Conservation (phyloP, 2,329 filamentous ascomycete genomes). For the Trichoderma semiorbis region DNA sequence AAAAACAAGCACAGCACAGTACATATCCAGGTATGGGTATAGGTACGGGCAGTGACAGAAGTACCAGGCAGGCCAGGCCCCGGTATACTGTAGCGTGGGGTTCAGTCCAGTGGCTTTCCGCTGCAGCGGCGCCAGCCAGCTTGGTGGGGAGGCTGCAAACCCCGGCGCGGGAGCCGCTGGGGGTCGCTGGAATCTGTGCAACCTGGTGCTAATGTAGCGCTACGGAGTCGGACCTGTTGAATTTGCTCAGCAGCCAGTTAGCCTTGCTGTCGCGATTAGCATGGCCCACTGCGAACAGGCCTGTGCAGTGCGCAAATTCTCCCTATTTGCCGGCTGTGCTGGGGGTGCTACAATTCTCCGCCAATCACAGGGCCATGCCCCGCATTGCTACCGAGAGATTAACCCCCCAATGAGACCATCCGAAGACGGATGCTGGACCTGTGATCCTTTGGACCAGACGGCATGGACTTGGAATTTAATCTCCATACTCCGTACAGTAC, state of each 20-base stretch:
- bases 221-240: neutral
- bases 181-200: neutral
- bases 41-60: neutral
- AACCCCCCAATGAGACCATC: constrained; percentile 16
- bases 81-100: neutral
- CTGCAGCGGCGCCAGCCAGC: neutral
- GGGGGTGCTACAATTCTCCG: constrained; percentile 16
- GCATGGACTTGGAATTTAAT: neutral
- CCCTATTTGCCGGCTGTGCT: constrained; percentile 16
- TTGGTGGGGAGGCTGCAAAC: constrained; percentile 12
- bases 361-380: constrained; percentile 12
- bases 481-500: neutral
- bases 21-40: neutral
- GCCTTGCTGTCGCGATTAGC: constrained; percentile 3
- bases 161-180: constrained; percentile 15
- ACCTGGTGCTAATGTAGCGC: neutral
- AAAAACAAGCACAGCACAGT: neutral
- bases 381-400: constrained; percentile 7
- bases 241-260: neutral
- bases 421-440: neutral
- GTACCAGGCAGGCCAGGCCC: neutral
- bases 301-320: constrained; percentile 15
- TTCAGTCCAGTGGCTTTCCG: neutral
- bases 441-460: neutral
- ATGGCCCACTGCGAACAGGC: neutral